Percentiles rank a stretch among this genome's conserved stretches.
These are phyloP conservation scores for Lactuca sativa DNA, from an alignment of 129 eudicot species.

Conservation along the genomic window DNA sequence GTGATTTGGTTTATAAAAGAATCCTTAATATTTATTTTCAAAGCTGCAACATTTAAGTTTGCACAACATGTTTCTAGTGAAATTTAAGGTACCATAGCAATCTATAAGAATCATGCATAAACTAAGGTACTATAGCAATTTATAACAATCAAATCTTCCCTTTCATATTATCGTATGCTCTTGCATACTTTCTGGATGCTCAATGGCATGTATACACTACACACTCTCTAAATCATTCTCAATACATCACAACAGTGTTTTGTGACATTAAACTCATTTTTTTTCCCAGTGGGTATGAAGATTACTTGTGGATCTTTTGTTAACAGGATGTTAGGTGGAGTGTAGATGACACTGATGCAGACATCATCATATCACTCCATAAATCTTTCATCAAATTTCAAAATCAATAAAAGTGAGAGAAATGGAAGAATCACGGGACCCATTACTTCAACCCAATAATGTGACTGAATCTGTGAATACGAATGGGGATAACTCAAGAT, in stretches of 20 bases:
- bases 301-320: neutral
- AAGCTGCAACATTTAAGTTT: neutral
- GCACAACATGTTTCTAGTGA: too few relatives aligned
- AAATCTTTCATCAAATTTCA: constrained; percentile 29
- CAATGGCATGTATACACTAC: too few relatives aligned
- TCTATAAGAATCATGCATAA: too few relatives aligned
- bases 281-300: too few relatives aligned
- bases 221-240: too few relatives aligned
- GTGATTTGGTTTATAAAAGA: constrained; percentile 1
- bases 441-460: constrained; percentile 39
- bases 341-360: constrained; percentile 49
- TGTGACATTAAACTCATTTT: too few relatives aligned
- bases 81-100: too few relatives aligned
- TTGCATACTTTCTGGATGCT: too few relatives aligned
- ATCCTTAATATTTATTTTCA: neutral
- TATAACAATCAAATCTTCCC: too few relatives aligned
- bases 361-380: constrained; percentile 36
- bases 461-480: constrained; percentile 35
- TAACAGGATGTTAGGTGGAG: constrained; percentile 16
- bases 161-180: too few relatives aligned
- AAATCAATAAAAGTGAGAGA: constrained; percentile 18
- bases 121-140: too few relatives aligned
- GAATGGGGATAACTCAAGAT: constrained; percentile 41
- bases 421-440: constrained; percentile 57
- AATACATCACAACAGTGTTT: too few relatives aligned